Evolutionary conservation across 306 rosid species (phyloP), one percentile per base, ranked within the genome.

Genomic region (Geum urbanum): DNA sequence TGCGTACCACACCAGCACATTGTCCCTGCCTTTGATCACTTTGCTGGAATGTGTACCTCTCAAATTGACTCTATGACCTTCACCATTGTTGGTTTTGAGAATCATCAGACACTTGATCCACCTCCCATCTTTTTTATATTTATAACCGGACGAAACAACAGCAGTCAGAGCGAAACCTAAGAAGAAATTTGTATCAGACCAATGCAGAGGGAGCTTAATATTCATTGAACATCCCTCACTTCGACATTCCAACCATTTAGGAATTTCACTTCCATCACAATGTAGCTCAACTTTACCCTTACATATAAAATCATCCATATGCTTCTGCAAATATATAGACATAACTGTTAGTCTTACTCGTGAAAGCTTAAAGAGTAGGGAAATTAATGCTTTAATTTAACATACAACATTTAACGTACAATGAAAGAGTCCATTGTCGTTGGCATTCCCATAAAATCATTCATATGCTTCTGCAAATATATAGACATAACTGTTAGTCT

Each of bases 141-240:
- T n/a, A n/a, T n/a, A n/a, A n/a, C n/a, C n/a, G n/a, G n/a, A n/a
- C n/a, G n/a, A 12, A 45, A 9, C 10, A 46, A 69, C 71, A 16
- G 9, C 24, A 24, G 67, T 70, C 3, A 77, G 35, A 54, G 76
- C 54, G 2, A 77, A 64, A 57, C 80, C 80, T 67, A 77, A 27
- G 66, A 70, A 63, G 8, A 27, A 27, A 1, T 53, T 43, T 11
- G 15, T 0, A 24, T 20, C 55, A 51, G 0, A 50, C 80, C 76
- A 70, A 9, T 22, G 6, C 18, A 16, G 24, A 12, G 71, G 71
- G 45, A 70, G 80, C 48, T 63, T 76, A 45, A 71, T 71, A 7
- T 47, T 65, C 35, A 64, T 39, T 6, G 68, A 55, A 54, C 37
- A 47, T 4, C 80, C 72, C 43, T 65, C 67, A 9, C n/a, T 63